These are phyloP conservation scores for Rhododendron kiyosumense DNA, from an alignment of 148 eudicot genomes.

Conservation along the genomic window DNA sequence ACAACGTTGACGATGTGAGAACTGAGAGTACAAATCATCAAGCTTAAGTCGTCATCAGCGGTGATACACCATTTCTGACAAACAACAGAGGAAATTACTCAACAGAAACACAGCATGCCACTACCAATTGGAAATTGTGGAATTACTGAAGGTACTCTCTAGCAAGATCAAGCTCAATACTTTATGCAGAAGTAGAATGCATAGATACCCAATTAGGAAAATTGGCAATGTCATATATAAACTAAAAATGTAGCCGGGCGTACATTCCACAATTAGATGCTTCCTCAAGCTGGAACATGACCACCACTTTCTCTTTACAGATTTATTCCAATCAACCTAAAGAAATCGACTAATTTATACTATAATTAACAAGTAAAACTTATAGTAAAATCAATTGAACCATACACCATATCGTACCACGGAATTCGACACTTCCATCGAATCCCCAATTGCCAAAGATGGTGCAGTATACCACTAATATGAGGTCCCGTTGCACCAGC, in stretches of 20 bases:
- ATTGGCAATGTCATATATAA: neutral
- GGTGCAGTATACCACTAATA: conserved; percentile 6
- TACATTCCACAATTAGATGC: neutral
- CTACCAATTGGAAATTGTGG: neutral
- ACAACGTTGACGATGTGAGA: neutral
- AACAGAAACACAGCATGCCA: neutral
- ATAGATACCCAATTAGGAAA: neutral
- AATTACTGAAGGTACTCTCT: neutral
- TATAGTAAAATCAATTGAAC: neutral
- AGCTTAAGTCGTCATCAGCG: neutral
- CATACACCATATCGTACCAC: neutral
- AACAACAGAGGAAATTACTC: no score
- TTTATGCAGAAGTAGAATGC: neutral
- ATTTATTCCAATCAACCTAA: neutral
- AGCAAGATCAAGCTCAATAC: neutral
- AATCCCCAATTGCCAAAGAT: conserved; percentile 1
- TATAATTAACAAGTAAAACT: conserved; percentile 3
- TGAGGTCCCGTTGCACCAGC: neutral
- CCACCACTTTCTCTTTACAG: neutral
- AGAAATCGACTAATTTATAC: neutral
- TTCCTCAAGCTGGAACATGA: neutral
- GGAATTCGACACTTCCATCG: conserved; percentile 1
- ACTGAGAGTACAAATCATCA: neutral
- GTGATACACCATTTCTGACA: neutral
- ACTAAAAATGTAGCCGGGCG: neutral